Evolutionary conservation across 2,329 filamentous ascomycete species (phyloP).

Genomic region (Phialophora tarda): DNA sequence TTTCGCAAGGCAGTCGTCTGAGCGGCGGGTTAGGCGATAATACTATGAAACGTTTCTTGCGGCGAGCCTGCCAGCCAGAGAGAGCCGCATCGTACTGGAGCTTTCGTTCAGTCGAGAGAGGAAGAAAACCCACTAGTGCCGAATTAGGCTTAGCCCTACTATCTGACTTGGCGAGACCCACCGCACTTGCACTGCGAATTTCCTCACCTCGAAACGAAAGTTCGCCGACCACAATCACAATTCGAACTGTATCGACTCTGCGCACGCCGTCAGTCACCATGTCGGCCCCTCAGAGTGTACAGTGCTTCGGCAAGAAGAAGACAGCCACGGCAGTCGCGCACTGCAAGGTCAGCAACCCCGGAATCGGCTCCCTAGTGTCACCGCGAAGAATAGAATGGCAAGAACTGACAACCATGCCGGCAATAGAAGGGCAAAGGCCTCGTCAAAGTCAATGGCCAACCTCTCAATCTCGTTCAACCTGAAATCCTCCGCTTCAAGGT

Average conservation of each 20-base stretch:
- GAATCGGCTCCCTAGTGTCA: not conserved
- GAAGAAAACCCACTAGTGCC: constrained; percentile 2
- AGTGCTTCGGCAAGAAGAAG: constrained; percentile 99
- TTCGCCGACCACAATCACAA: not conserved
- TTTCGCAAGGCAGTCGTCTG: not conserved
- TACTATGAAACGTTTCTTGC: not conserved
- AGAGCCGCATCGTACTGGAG: not conserved
- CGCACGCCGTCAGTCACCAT: constrained; percentile 59
- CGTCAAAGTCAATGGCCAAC: constrained; percentile 98
- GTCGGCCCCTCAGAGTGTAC: constrained; percentile 80
- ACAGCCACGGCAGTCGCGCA: constrained; percentile 85
- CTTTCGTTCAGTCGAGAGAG: not conserved
- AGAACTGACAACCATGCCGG: constrained; percentile 29
- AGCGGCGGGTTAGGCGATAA: not conserved
- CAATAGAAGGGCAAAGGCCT: constrained; percentile 78
- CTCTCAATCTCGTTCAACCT: constrained; percentile 90
- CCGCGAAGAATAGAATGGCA: not conserved
- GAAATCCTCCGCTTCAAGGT: constrained; percentile 98
- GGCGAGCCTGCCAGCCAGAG: not conserved
- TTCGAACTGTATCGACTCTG: constrained; percentile 32
- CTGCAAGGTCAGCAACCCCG: constrained; percentile 72
- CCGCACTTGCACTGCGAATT: constrained; percentile 22
- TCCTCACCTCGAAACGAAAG: constrained; percentile 2
- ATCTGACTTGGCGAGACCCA: constrained; percentile 7
- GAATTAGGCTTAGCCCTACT: not conserved